Conservation (phyloP, 768 basidiomycete genomes). For the Candolleomyces efflorescens region DNA sequence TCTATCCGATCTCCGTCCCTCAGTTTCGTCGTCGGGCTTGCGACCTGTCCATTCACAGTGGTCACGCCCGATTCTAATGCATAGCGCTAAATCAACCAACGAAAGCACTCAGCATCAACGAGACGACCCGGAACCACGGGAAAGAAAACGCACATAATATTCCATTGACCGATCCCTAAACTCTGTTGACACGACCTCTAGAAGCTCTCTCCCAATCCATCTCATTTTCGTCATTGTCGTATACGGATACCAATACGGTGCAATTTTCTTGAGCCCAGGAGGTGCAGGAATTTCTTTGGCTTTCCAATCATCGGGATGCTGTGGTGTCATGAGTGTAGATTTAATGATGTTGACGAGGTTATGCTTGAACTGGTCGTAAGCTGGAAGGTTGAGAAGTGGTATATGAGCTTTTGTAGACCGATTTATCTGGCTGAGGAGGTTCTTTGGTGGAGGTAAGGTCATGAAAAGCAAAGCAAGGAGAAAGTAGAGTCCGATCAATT, state of each 20-base stretch:
- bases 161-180: conserved; percentile 93
- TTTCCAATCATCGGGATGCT: not conserved
- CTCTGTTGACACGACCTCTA: conserved; percentile 92
- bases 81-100: conserved; percentile 36
- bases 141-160: conserved; percentile 73
- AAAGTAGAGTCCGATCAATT: not conserved
- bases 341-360: conserved; percentile 50
- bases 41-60: conserved; percentile 88
- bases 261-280: conserved; percentile 67
- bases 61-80: conserved; percentile 91
- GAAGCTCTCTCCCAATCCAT: conserved; percentile 82
- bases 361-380: conserved; percentile 54
- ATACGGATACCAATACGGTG: conserved; percentile 92
- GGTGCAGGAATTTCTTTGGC: conserved; percentile 8
- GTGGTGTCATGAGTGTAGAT: conserved; percentile 41
- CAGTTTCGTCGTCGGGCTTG: conserved; percentile 73
- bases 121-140: not conserved
- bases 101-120: not conserved
- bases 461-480: not conserved
- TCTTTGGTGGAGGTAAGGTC: not conserved
- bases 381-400: conserved; percentile 44
- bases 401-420: conserved; percentile 33
- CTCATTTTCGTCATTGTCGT: conserved; percentile 90
- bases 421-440: conserved; percentile 19
- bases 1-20: conserved; percentile 87